A percentile compares a stretch with the other conserved stretches of the same genome.
Evolutionary conservation across 352 stramenopile genomes (phyloP).

Genomic region (Phytophthora tubulina): DNA sequence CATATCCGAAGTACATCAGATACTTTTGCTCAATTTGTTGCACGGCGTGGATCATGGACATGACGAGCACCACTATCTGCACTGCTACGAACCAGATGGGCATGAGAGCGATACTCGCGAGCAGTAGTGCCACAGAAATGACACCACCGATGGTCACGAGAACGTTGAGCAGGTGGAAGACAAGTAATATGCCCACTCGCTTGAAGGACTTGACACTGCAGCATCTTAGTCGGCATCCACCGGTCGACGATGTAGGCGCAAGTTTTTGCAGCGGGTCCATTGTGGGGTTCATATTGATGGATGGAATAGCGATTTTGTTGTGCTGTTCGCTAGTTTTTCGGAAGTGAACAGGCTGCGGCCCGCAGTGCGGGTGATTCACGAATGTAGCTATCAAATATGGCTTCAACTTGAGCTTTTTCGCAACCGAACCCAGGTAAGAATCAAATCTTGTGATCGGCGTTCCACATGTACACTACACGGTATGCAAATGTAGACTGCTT

Average conservation of each 20-base stretch:
- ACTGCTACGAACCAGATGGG: slow-evolving; percentile 16
- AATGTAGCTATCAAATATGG: too few species aligned
- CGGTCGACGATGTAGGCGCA: neutral
- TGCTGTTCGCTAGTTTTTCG: neutral
- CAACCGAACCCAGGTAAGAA: too few species aligned
- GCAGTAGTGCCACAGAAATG: slow-evolving; percentile 11
- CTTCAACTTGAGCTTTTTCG: too few species aligned
- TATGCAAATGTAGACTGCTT: too few species aligned
- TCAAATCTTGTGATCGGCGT: too few species aligned
- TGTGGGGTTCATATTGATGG: too few species aligned
- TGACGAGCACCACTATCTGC: neutral
- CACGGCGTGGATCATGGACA: neutral
- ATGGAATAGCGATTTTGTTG: too few species aligned
- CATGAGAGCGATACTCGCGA: slow-evolving; percentile 25
- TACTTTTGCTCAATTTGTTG: slow-evolving; percentile 1
- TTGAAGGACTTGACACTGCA: slow-evolving; percentile 8
- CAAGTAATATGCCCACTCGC: slow-evolving; percentile 13
- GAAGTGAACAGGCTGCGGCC: neutral
- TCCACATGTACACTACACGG: too few species aligned
- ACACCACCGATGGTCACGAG: slow-evolving; percentile 16
- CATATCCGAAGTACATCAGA: slow-evolving; percentile 10
- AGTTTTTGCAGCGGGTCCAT: neutral
- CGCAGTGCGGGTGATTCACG: too few species aligned
- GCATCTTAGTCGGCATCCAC: neutral
- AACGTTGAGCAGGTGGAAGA: slow-evolving; percentile 30